Evolutionary conservation across 257 asterid species (phyloP), one percentile per base, ranked within the genome.

Genomic region (Lantana camara): DNA sequence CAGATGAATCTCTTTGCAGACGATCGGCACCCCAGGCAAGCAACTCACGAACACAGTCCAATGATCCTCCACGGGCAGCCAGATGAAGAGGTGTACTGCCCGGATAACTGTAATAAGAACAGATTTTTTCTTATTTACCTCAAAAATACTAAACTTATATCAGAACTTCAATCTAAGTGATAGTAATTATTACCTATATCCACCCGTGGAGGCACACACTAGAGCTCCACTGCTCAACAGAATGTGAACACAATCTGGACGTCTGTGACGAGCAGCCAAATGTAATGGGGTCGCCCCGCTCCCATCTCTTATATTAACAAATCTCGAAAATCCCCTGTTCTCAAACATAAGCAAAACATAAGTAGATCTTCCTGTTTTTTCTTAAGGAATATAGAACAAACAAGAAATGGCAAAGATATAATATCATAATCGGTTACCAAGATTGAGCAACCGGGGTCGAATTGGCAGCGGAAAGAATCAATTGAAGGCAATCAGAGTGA

Each of bases 11-110:
- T 71, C 87, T 74, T 69, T 79, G 92, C 67, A 75, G 85, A 52
- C 94, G 79, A 76, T 89, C 94, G 42, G 95, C 91, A 44, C 95
- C 95, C 87, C 89, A 80, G 60, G 97, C 79, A 70, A 89, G 91
- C 76, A 89, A 78, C 68, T 86, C 91, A 9, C 94, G 87, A 13
- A 86, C 82, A 70, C 91, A 89, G 61, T 89, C 95, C 80, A 89
- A 63, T 4, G 96, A 86, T 32, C 93, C 96, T 52, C 84, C 93
- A 5, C 89, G 82, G 21, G 96, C 96, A 65, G 96, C 96, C 58
- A 86, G 78, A 80, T 89, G 96, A 75, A 89, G 89, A 38, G 96
- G 94, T 10, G 96, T 79, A 68, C 86, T 80, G 12, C 96, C 96
- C 20, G 81, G 83, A 73, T 71, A 76, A 59, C 96, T 88, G 80